These are phyloP conservation scores for Coleophoma eucalyptorum DNA, from an alignment of 2,329 filamentous ascomycete species.

Conservation along the genomic window DNA sequence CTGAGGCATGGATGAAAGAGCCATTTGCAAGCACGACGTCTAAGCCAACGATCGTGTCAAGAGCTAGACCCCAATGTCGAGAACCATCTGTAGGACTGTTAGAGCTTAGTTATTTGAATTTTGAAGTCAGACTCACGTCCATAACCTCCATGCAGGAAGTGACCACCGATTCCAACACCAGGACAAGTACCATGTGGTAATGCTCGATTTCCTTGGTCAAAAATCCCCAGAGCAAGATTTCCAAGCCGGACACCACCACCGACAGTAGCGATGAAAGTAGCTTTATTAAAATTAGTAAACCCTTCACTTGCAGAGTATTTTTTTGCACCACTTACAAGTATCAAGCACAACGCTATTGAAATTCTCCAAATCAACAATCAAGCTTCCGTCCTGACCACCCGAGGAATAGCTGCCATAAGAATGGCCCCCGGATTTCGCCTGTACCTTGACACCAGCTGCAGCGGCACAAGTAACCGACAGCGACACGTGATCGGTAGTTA, in stretches of 20 bases:
- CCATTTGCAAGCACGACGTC: conserved; percentile 36
- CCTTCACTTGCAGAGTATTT: background rate
- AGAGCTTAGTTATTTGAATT: background rate
- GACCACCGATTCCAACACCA: conserved; percentile 52
- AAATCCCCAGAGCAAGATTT: conserved; percentile 45
- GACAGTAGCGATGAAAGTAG: conserved; percentile 48
- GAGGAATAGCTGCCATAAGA: conserved; percentile 43
- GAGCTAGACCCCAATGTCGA: conserved; percentile 42
- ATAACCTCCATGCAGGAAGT: conserved; percentile 44
- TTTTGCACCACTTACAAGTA: background rate
- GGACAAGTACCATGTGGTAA: conserved; percentile 57
- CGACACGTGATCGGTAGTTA: conserved; percentile 32
- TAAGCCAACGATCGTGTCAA: conserved; percentile 41
- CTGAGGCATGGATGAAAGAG: conserved; percentile 13
- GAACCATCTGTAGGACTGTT: conserved; percentile 6
- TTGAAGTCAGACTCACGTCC: conserved; percentile 24
- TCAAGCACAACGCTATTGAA: conserved; percentile 51
- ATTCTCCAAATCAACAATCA: conserved; percentile 51
- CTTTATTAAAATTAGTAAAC: background rate
- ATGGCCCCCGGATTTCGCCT: conserved; percentile 50
- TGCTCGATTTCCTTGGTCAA: conserved; percentile 47
- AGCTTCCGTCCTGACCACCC: conserved; percentile 46
- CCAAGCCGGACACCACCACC: conserved; percentile 48
- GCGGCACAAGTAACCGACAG: conserved; percentile 42
- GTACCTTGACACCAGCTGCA: conserved; percentile 39